Percentiles rank a stretch among this genome's conserved stretches.
Conservation (phyloP, 345 rosid species). For the Luvunga scandens region DNA sequence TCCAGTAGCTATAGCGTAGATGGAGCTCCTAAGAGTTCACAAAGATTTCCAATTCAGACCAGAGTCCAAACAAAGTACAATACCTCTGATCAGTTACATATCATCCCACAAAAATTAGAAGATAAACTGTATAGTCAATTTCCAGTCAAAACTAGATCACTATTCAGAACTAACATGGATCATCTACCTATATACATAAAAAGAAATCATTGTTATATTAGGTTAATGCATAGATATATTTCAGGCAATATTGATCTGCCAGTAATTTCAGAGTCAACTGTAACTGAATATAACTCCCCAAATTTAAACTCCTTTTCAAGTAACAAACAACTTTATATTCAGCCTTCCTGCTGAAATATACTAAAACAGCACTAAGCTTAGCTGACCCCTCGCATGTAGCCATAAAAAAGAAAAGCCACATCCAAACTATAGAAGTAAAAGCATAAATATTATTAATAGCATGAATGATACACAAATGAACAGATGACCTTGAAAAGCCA, state of each 20-base stretch:
- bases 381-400: not conserved
- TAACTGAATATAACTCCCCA: not conserved
- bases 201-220: not conserved
- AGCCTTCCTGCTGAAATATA: not conserved
- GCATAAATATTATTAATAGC: not conserved
- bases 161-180: not conserved
- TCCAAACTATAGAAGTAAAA: constrained; percentile 5
- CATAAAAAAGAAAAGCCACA: not conserved
- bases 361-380: not conserved
- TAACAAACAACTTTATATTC: not conserved
- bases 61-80: not conserved
- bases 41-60: not conserved
- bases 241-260: not conserved
- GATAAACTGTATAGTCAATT: not conserved
- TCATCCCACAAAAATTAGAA: not conserved
- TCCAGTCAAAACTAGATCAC: not conserved
- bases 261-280: not conserved
- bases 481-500: constrained; percentile 88
- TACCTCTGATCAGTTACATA: not conserved
- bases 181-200: not conserved
- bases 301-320: not conserved
- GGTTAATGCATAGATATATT: not conserved
- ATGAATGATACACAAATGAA: constrained; percentile 13
- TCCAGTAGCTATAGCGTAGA: not conserved
- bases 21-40: constrained; percentile 8